Percentiles rank a stretch among this genome's conserved stretches.
Conservation (phyloP, 192 early-diverging fungal species). For the Linnemannia schmuckeri region DNA sequence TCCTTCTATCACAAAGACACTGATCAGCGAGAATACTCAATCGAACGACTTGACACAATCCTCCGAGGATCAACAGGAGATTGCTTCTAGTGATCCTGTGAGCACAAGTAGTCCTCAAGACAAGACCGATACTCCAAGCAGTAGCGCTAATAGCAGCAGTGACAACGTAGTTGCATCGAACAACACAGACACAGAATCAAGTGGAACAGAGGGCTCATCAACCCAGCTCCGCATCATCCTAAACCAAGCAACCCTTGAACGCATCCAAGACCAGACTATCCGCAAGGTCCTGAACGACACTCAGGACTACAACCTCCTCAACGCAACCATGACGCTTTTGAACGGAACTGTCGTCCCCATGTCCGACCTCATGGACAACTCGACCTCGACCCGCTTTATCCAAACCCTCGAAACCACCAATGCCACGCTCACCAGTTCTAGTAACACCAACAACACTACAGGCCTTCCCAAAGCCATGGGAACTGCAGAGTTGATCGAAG, state of each 20-base stretch:
- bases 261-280: not conserved
- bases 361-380: not conserved
- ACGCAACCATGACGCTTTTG: not conserved
- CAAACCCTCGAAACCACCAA: not conserved
- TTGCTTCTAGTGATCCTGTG: no score
- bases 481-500: not conserved
- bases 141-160: not conserved
- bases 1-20: no score
- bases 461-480: not conserved
- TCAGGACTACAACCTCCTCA: conserved; percentile 7
- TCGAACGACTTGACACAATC: no score
- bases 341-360: not conserved
- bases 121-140: no score
- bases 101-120: no score
- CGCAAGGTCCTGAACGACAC: not conserved
- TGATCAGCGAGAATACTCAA: no score
- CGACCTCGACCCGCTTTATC: not conserved
- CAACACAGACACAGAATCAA: not conserved
- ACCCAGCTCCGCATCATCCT: not conserved
- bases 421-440: not conserved
- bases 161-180: not conserved
- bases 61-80: no score
- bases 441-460: not conserved
- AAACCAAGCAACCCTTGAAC: not conserved
- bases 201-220: not conserved